Evolutionary conservation across 148 eudicot genomes (phyloP).

Genomic region (Mesembryanthemum crystallinum): DNA sequence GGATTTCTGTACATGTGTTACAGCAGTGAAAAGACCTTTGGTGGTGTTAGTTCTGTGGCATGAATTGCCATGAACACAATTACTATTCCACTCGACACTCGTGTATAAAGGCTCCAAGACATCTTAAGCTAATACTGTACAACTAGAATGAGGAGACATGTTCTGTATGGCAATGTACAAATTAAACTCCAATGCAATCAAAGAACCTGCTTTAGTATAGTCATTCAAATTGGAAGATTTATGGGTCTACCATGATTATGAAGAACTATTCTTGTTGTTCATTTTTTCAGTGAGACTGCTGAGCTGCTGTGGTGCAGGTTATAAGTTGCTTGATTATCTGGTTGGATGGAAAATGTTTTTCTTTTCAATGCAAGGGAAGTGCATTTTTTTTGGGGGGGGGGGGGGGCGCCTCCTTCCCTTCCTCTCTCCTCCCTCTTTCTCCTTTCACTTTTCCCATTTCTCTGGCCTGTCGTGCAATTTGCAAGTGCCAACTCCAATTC

Average conservation of each 20-base stretch:
- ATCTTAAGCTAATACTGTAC: conserved; percentile 8
- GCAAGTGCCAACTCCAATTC: too few relatives aligned
- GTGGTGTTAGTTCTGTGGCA: conserved; percentile 25
- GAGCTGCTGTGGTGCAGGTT: too few relatives aligned
- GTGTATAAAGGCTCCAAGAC: conserved; percentile 2
- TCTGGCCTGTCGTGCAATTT: too few relatives aligned
- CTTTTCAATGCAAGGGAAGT: too few relatives aligned
- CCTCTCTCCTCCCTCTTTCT: too few relatives aligned
- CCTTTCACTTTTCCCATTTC: too few relatives aligned
- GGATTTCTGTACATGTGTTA: conserved; percentile 92
- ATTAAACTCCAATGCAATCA: background rate
- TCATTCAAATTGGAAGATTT: background rate
- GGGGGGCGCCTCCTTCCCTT: too few relatives aligned
- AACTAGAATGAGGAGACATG: background rate
- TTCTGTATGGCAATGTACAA: background rate
- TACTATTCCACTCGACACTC: conserved; percentile 7
- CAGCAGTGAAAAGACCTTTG: conserved; percentile 94
- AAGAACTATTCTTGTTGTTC: background rate
- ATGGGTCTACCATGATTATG: background rate
- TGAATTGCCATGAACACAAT: conserved; percentile 7
- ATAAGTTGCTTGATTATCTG: too few relatives aligned
- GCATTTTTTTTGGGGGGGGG: too few relatives aligned
- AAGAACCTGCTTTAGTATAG: background rate
- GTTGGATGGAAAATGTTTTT: too few relatives aligned
- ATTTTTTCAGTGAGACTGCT: background rate